Evolutionary conservation across 371 early-diverging fungal species (phyloP).

Genomic region (Mucor ambiguus): DNA sequence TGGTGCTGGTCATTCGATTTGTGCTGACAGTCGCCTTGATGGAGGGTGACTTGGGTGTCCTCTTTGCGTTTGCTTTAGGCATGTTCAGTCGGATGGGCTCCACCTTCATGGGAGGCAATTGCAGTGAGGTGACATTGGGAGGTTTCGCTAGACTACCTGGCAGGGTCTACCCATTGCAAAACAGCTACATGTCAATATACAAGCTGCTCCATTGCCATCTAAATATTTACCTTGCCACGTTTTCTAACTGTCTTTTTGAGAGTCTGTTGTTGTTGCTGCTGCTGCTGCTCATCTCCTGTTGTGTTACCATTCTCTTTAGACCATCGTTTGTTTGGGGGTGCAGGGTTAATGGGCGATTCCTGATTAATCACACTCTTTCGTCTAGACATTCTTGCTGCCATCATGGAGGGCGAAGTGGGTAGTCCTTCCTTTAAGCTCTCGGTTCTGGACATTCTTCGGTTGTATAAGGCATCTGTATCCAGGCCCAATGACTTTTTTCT

Average conservation of each 20-base stretch:
- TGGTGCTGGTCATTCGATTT: background rate
- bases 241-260: constrained; percentile 26
- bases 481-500: constrained; percentile 21
- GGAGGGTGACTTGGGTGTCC: constrained; percentile 27
- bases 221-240: constrained; percentile 45
- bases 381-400: constrained; percentile 23
- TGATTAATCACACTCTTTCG: constrained; percentile 30
- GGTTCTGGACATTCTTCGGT: constrained; percentile 37
- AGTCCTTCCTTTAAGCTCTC: constrained; percentile 48
- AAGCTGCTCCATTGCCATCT: background rate
- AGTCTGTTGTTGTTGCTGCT: background rate
- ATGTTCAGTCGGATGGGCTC: constrained; percentile 46
- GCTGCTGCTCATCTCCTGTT: background rate
- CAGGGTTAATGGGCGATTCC: constrained; percentile 18
- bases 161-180: constrained; percentile 35
- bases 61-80: constrained; percentile 17
- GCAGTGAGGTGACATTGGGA: constrained; percentile 41
- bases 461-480: constrained; percentile 3
- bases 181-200: background rate
- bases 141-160: constrained; percentile 55
- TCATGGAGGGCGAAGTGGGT: constrained; percentile 36
- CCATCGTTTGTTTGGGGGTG: constrained; percentile 4
- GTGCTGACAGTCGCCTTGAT: constrained; percentile 17
- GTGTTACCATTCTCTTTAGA: constrained; percentile 3
- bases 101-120: constrained; percentile 54